A percentile compares a stretch with the other conserved stretches of the same genome.
phyloP scores from a whole-genome alignment of 192 early-diverging fungal genomes.

The Coemansia sp. region DNA sequence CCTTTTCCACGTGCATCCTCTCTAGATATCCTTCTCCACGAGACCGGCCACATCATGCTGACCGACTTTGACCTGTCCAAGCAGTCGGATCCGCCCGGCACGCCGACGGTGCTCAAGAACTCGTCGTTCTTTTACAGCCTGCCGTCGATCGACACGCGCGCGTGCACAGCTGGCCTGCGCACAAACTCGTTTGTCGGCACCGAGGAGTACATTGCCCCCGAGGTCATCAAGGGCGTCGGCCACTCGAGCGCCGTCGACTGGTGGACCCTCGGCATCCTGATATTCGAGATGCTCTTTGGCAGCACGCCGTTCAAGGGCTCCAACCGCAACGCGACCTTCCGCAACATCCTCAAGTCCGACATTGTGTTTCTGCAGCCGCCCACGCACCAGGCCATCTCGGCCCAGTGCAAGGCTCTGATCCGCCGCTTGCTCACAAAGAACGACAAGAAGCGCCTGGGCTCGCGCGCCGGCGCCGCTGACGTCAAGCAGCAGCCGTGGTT shows the following conservation, averaged over 20 bases:
- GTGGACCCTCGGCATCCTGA: constrained; percentile 98
- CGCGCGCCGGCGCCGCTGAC: constrained; percentile 85
- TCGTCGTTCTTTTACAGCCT: constrained; percentile 56
- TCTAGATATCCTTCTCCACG: constrained; percentile 82
- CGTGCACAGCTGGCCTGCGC: constrained; percentile 79
- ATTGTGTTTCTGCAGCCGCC: constrained; percentile 65
- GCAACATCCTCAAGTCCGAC: constrained; percentile 79
- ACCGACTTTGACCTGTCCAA: constrained; percentile 99
- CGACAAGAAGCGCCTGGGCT: constrained; percentile 84
- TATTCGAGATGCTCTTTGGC: constrained; percentile 98
- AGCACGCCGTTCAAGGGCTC: constrained; percentile 97
- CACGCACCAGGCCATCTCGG: constrained; percentile 51
- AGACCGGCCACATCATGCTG: constrained; percentile 97
- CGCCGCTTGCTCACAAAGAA: constrained; percentile 85
- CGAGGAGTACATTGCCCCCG: constrained; percentile 99
- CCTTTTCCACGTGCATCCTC: constrained; percentile 13
- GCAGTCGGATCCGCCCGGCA: constrained; percentile 79
- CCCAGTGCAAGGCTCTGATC: constrained; percentile 67
- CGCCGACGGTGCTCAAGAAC: constrained; percentile 63
- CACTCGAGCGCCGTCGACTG: constrained; percentile 96
- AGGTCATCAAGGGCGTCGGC: constrained; percentile 93
- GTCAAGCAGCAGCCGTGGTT: constrained; percentile 92
- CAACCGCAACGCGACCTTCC: constrained; percentile 84
- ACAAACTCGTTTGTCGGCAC: constrained; percentile 99
- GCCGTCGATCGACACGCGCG: constrained; percentile 80